Base-by-base conservation (phyloP, 2,329 filamentous ascomycete species). In the Trichoderma arundinaceum region DNA sequence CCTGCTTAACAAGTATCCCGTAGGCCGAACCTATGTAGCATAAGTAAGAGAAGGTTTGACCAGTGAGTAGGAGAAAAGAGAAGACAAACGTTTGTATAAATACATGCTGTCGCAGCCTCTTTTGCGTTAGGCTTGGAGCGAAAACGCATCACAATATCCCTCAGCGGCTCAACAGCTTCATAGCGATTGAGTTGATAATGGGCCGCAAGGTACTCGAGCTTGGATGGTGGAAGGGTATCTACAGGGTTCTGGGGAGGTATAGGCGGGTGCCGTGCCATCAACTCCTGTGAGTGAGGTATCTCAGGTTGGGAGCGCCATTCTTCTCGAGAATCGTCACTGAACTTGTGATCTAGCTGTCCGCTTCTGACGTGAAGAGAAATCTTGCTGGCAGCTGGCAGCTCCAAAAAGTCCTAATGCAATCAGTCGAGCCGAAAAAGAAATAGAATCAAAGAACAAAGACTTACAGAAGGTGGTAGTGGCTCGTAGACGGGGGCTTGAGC, bases 181-280 rank as follows among this genome's bases (percentile, higher is more conserved):
- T 92, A 90, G 2, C 93, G 84, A 7, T 92, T 81, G 1, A 97
- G 83, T 3, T 87, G 81, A 73, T 95, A 96, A 57, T 96, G 91
- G 0, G 87, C 84, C 38, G 86, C 80, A 0, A 97, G 80, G 66
- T 96, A 97, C 0, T 83, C 80, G 4, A 68, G 53, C 19, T 74
- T 75, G 1, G 68, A 49, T 19, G 67, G 53, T 49, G 64, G 64
- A 13, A 48, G 59, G 4, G 57, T 44, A 2, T 63, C 35, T 3
- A 60, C 44, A 1, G 48, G 59, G 1, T 64, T 44, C 4, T 52
- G n/a, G 1, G 71, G 71, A 7, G 71, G 71, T 4, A 76, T 46
- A 0, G 49, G 46, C 3, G 71, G 61, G 1, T 72, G 39, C 2
- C 38, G 8, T 0, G 65, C 67, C 66, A 74, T 72, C 0, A 76